These are phyloP conservation scores for Lactarius sp. DNA, from an alignment of 768 basidiomycete genomes.

Conservation along the genomic window DNA sequence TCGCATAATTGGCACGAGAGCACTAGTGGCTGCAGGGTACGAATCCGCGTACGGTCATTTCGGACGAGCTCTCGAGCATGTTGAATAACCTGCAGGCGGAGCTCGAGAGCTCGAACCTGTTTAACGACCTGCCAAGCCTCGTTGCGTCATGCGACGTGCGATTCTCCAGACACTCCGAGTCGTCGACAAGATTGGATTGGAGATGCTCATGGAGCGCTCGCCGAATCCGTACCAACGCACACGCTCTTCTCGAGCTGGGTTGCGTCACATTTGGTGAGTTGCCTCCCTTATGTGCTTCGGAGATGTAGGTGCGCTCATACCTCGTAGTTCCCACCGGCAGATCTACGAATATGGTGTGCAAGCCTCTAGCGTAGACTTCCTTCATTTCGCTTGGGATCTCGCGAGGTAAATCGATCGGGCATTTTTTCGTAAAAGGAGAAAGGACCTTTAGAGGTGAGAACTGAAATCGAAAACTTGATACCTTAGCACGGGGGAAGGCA, in stretches of 20 bases:
- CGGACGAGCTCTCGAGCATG: conserved; percentile 89
- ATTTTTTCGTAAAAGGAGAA: background rate
- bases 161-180: conserved; percentile 72
- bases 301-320: conserved; percentile 1
- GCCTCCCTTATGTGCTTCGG: background rate
- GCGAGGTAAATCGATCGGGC: conserved; percentile 31
- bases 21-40: conserved; percentile 73
- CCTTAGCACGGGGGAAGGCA: too few species aligned
- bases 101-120: conserved; percentile 84
- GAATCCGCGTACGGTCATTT: conserved; percentile 84
- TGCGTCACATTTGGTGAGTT: conserved; percentile 75
- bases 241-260: conserved; percentile 91
- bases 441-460: background rate
- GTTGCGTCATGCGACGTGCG: conserved; percentile 74
- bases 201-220: conserved; percentile 69
- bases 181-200: conserved; percentile 78
- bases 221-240: conserved; percentile 72
- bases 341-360: conserved; percentile 91
- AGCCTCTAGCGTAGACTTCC: conserved; percentile 90
- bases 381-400: conserved; percentile 85
- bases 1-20: conserved; percentile 44
- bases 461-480: background rate
- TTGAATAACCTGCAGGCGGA: conserved; percentile 91
- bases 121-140: conserved; percentile 71
- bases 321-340: conserved; percentile 36